Evolutionary conservation across 192 early-diverging fungal genomes (phyloP).

Genomic region (Gaertneriomyces sp.): DNA sequence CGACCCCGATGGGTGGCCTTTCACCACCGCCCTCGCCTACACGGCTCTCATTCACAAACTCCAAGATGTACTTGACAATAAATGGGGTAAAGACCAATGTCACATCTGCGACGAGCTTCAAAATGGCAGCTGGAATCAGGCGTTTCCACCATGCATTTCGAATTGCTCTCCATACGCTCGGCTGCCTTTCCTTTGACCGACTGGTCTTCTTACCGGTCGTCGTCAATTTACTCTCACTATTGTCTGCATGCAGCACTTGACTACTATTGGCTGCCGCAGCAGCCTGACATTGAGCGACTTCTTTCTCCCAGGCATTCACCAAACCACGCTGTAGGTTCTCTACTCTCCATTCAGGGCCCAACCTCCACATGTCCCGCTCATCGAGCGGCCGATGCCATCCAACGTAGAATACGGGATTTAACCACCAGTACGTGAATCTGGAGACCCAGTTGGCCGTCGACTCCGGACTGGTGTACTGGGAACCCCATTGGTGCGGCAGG

Average conservation of each 20-base stretch:
- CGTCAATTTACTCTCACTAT: background rate
- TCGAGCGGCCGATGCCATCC: slow-evolving; percentile 56
- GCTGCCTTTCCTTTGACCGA: slow-evolving; percentile 12
- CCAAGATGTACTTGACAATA: slow-evolving; percentile 40
- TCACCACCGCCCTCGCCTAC: background rate
- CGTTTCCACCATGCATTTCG: slow-evolving; percentile 25
- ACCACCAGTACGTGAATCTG: slow-evolving; percentile 49
- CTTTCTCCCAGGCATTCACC: slow-evolving; percentile 35
- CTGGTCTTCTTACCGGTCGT: slow-evolving; percentile 8
- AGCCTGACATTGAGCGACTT: slow-evolving; percentile 1
- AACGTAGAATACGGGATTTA: slow-evolving; percentile 54
- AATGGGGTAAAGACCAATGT: slow-evolving; percentile 40
- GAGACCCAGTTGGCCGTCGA: slow-evolving; percentile 23
- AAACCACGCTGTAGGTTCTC: slow-evolving; percentile 32
- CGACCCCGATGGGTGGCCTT: background rate
- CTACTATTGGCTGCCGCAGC: no score
- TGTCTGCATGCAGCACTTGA: no score
- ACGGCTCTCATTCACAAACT: slow-evolving; percentile 28
- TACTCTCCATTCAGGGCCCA: slow-evolving; percentile 31
- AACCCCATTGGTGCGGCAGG: slow-evolving; percentile 15
- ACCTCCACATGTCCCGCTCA: slow-evolving; percentile 54
- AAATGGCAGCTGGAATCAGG: slow-evolving; percentile 20
- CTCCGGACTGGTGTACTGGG: slow-evolving; percentile 7
- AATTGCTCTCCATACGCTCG: slow-evolving; percentile 21
- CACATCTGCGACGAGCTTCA: slow-evolving; percentile 40